Evolutionary conservation across 2,329 filamentous ascomycete species (phyloP).

Genomic region (Venturia aucupariae): DNA sequence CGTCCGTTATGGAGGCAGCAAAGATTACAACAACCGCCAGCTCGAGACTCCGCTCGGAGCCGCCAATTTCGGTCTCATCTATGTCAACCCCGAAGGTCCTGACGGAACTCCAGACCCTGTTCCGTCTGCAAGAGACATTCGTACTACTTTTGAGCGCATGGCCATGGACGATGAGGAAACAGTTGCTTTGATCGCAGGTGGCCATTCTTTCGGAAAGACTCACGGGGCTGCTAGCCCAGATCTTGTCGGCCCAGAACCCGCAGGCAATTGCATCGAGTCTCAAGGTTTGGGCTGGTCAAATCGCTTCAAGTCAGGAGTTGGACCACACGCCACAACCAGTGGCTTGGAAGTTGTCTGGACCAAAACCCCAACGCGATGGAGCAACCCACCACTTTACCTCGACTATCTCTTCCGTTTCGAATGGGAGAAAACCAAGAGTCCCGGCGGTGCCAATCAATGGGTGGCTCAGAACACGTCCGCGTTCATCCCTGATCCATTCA

Average conservation of each 20-base stretch:
- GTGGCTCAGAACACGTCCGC: constrained; percentile 57
- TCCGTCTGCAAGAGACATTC: constrained; percentile 62
- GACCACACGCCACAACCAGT: constrained; percentile 63
- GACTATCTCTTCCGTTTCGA: constrained; percentile 70
- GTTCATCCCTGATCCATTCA: constrained; percentile 61
- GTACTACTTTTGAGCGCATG: constrained; percentile 69
- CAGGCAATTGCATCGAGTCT: constrained; percentile 51
- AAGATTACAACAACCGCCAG: constrained; percentile 46
- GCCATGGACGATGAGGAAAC: constrained; percentile 79
- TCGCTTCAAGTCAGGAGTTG: constrained; percentile 55
- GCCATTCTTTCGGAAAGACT: constrained; percentile 72
- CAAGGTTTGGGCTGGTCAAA: constrained; percentile 68
- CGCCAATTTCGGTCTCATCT: constrained; percentile 68
- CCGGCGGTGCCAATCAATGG: constrained; percentile 69
- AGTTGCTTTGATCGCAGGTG: constrained; percentile 67
- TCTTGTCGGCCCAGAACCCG: constrained; percentile 60
- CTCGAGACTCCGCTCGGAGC: constrained; percentile 60
- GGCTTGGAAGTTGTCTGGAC: constrained; percentile 76
- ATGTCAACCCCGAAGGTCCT: constrained; percentile 72
- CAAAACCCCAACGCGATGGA: constrained; percentile 66
- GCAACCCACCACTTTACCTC: constrained; percentile 52
- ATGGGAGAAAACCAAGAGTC: constrained; percentile 67
- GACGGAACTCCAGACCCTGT: constrained; percentile 61
- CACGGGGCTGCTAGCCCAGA: constrained; percentile 60
- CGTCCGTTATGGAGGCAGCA: constrained; percentile 52